Evolutionary conservation across 805 yeast genomes (phyloP), one percentile per base, ranked within the genome.

Genomic region (Wickerhamiella galacta): DNA sequence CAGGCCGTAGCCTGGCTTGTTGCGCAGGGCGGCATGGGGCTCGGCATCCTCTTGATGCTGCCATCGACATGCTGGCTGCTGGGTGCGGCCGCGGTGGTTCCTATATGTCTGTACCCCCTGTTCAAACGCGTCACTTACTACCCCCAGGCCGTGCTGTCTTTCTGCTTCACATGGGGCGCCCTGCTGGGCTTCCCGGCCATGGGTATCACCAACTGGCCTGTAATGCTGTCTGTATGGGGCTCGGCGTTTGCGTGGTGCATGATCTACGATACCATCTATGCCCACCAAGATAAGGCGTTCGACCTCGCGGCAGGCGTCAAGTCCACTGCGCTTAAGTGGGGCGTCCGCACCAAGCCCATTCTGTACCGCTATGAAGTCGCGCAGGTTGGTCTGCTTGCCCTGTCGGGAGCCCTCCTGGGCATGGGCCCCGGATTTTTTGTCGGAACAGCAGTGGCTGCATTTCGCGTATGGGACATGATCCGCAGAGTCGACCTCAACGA

Each of bases 261-360:
- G 85, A 74, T 75, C 33, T 90, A 90, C 56, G 99, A 90, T 54
- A 82, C 98, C 2, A 70, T 90, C 25, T 90, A 90, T 53, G 99
- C 98, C 1, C 99, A 90, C 52, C 99, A 90, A 58, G 99, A 90
- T 56, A 90, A 90, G 57, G 57, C 54, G 33, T 90, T 76, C 48
- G 99, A 90, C 56, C 58, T 80, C 33, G 64, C 68, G 37, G 95
- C 93, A 0, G 98, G 98, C 15, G 77, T 90, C 44, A 83, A 83
- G 53, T 80, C 94, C 2, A 83, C 96, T 1, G 99, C 99, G 6
- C 64, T 90, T 43, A 85, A 79, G 2, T 92, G 98, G 98, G 93
- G 92, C 6, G 68, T 66, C 16, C 65, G 69, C 20, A 69, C 94
- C 1, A 83, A 78, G 51, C 65, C 71, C 8, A 70, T 83, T 26